A percentile compares a stretch with the other conserved stretches of the same genome.
Evolutionary conservation across 345 rosid species (phyloP).

Genomic region (Clarkia xantiana): DNA sequence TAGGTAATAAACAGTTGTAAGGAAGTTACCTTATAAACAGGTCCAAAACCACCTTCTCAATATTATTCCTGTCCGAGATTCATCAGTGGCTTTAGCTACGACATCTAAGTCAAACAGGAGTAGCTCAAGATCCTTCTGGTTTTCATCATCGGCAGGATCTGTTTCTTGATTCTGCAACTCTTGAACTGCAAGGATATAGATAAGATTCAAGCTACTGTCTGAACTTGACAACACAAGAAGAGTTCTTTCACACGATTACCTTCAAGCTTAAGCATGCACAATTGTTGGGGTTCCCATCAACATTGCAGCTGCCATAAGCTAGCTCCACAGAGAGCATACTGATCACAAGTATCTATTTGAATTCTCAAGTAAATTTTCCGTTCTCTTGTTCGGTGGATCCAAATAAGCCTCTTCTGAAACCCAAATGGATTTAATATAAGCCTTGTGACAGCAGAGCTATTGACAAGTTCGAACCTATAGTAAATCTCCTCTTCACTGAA

Average conservation of each 20-base stretch:
- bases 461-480: conserved; percentile 15
- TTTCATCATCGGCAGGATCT: no score
- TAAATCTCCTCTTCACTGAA: conserved; percentile 17
- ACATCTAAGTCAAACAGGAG: conserved; percentile 6
- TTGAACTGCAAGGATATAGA: no score
- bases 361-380: conserved; percentile 23
- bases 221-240: no score
- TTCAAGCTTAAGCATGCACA: conserved; percentile 32
- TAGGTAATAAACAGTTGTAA: no score
- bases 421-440: conserved; percentile 18
- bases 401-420: conserved; percentile 16
- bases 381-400: conserved; percentile 17
- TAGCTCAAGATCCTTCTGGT: conserved; percentile 7
- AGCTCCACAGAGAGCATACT: conserved; percentile 23
- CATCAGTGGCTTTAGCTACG: conserved; percentile 6
- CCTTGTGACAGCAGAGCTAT: conserved; percentile 16
- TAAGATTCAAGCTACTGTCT: no score
- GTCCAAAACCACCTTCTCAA: conserved; percentile 11
- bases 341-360: conserved; percentile 31
- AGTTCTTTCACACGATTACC: no score
- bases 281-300: conserved; percentile 12
- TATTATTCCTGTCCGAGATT: conserved; percentile 4
- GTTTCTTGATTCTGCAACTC: no score
- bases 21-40: conserved; percentile 7
- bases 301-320: conserved; percentile 23